Evolutionary conservation across 2,329 filamentous ascomycete species (phyloP).

Genomic region (Lecanicillium sp.): DNA sequence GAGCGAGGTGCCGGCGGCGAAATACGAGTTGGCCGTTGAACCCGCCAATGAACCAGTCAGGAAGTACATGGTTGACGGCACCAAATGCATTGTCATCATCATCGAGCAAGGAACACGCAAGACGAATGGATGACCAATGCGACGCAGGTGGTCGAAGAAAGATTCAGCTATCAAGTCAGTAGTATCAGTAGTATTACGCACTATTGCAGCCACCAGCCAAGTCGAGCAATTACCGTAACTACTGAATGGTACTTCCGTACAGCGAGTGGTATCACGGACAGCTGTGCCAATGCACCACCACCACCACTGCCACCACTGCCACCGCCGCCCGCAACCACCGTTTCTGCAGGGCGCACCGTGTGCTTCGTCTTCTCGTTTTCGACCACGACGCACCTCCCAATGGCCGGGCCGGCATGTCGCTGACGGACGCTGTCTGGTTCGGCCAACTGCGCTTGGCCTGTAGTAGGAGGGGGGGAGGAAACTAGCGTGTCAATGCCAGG

Average conservation of each 20-base stretch:
- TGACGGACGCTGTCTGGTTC: conserved; percentile 6
- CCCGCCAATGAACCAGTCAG: no score
- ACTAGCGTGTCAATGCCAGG: background rate
- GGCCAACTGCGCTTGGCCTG: conserved; percentile 8
- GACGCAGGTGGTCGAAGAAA: no score
- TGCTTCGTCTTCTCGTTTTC: background rate
- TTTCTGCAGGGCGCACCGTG: conserved; percentile 6
- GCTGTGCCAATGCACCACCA: background rate
- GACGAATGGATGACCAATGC: no score
- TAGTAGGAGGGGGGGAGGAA: background rate
- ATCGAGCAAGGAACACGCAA: no score
- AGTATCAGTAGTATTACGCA: no score
- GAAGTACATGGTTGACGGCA: no score
- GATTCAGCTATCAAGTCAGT: no score
- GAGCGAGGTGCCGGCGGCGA: no score
- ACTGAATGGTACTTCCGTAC: background rate
- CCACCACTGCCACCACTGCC: background rate
- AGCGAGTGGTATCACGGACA: background rate
- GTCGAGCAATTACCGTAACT: no score
- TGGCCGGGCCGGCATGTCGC: conserved; percentile 6
- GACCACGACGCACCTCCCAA: background rate
- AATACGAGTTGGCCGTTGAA: no score
- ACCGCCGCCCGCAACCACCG: background rate
- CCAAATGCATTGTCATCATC: no score
- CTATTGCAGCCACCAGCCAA: no score